Evolutionary conservation across 371 early-diverging fungal species (phyloP).

Genomic region (Circinella minor): DNA sequence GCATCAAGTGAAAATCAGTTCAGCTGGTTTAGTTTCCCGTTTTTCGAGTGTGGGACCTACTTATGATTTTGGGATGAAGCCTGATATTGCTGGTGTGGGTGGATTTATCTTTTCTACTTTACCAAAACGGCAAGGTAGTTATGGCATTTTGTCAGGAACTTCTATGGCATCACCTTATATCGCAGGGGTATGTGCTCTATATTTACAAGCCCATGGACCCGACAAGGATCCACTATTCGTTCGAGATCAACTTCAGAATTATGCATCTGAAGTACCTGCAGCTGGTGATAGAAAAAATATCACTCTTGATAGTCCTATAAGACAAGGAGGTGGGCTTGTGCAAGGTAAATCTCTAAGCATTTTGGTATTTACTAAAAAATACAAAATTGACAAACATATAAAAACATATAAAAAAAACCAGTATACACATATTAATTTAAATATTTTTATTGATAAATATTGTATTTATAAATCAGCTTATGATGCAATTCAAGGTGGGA

Average conservation of each 20-base stretch:
- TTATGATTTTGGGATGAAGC: constrained; percentile 34
- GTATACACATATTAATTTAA: too few species aligned
- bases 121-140: constrained; percentile 36
- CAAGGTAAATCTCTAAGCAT: constrained; percentile 44
- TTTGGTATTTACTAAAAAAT: neutral
- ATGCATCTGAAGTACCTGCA: constrained; percentile 30
- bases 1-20: constrained; percentile 17
- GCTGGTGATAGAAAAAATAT: constrained; percentile 13
- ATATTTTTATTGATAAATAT: too few species aligned
- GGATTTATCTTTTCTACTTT: constrained; percentile 71
- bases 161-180: constrained; percentile 70
- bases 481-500: constrained; percentile 58
- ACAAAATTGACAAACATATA: too few species aligned
- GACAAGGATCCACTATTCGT: constrained; percentile 9
- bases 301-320: constrained; percentile 39
- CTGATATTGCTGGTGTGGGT: constrained; percentile 69
- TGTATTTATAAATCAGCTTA: constrained; percentile 29
- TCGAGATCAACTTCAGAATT: constrained; percentile 46
- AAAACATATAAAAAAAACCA: too few species aligned
- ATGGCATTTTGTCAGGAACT: constrained; percentile 66
- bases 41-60: constrained; percentile 49
- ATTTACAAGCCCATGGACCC: constrained; percentile 41
- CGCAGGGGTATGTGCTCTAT: constrained; percentile 67
- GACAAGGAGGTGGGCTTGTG: constrained; percentile 82
- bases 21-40: constrained; percentile 37